Conservation (phyloP, 352 stramenopile genomes). For the Phytophthora vignae region DNA sequence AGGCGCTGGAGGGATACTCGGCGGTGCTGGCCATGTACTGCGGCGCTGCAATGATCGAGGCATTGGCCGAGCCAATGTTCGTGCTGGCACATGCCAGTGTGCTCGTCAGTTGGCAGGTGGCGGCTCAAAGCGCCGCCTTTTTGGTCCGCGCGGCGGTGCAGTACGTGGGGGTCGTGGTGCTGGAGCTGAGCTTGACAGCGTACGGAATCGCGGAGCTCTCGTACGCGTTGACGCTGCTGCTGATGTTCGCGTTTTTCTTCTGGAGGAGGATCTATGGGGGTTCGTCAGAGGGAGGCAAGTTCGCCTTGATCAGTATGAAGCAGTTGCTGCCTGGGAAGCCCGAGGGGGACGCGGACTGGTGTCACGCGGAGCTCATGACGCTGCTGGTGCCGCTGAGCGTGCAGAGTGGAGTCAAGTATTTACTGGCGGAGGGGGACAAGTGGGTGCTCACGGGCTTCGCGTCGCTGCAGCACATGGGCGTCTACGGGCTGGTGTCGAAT, state of each 20-base stretch:
- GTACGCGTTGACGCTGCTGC: conserved; percentile 69
- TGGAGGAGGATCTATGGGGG: conserved; percentile 46
- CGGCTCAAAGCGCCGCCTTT: conserved; percentile 79
- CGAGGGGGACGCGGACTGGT: conserved; percentile 31
- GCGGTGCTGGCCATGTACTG: conserved; percentile 80
- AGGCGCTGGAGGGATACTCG: conserved; percentile 53
- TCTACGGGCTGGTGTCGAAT: conserved; percentile 97
- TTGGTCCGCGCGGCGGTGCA: conserved; percentile 74
- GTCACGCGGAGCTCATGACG: conserved; percentile 66
- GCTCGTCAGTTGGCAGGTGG: conserved; percentile 85
- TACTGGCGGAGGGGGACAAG: conserved; percentile 97
- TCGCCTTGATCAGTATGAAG: conserved; percentile 56
- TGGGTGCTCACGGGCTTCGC: conserved; percentile 94
- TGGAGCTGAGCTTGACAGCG: conserved; percentile 70
- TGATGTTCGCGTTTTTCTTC: conserved; percentile 70
- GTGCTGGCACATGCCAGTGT: conserved; percentile 80
- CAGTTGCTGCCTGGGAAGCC: conserved; percentile 60
- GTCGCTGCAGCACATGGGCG: conserved; percentile 93
- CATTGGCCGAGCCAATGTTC: conserved; percentile 85
- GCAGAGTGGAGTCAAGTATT: conserved; percentile 97
- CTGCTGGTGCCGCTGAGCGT: conserved; percentile 84
- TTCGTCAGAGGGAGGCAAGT: conserved; percentile 18
- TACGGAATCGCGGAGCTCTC: conserved; percentile 83
- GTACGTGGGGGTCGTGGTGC: conserved; percentile 68
- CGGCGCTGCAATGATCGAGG: conserved; percentile 79